phyloP scores from a whole-genome alignment of 306 rosid genomes.

The Quercus agrifolia region DNA sequence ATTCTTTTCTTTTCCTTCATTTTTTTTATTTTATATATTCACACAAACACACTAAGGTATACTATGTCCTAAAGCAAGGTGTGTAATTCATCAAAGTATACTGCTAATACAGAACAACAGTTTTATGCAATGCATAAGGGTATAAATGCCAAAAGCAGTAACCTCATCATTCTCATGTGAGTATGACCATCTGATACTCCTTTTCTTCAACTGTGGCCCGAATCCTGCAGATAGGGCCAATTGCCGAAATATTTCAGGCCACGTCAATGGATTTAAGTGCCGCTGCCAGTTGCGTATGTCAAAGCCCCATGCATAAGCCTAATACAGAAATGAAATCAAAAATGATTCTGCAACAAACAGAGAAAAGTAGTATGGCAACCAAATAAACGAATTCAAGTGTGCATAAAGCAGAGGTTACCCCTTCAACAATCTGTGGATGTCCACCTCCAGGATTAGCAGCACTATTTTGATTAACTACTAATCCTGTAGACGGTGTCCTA shows the following conservation, averaged over 20 bases:
- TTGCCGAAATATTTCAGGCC: constrained; percentile 96
- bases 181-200: constrained; percentile 61
- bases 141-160: neutral
- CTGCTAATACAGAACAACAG: neutral
- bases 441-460: constrained; percentile 96
- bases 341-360: constrained; percentile 7
- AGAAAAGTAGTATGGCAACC: neutral
- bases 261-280: constrained; percentile 85
- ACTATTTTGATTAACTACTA: constrained; percentile 83
- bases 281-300: constrained; percentile 95
- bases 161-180: constrained; percentile 83
- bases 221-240: constrained; percentile 89
- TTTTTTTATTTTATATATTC: too few relatives aligned
- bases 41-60: too few relatives aligned
- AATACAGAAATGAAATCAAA: constrained; percentile 21
- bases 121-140: constrained; percentile 5
- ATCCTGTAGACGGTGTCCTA: constrained; percentile 84
- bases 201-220: constrained; percentile 87
- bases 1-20: too few relatives aligned
- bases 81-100: too few relatives aligned
- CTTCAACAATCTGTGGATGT: constrained; percentile 96
- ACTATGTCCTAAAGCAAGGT: too few relatives aligned
- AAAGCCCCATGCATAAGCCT: constrained; percentile 99
- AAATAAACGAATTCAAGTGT: neutral
- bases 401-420: constrained; percentile 51